Conservation (phyloP, 1,284 basidiomycete species). For the Trichosporon coremiiforme region DNA sequence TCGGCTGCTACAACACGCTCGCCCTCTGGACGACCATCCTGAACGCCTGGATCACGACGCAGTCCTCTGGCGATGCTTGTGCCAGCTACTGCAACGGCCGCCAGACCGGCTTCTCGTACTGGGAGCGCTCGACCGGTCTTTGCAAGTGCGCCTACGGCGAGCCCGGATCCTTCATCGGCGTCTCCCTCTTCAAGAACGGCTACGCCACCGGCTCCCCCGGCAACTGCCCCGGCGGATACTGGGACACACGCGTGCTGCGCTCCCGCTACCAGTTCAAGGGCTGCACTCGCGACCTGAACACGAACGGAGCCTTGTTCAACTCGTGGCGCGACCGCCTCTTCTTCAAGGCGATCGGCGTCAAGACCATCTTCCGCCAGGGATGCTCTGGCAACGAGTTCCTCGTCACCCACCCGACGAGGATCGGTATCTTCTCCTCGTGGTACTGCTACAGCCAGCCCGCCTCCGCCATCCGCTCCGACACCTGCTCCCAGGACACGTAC, state of each 20-base stretch:
- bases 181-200: constrained; percentile 6
- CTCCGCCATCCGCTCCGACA: background rate
- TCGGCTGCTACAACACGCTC: constrained; percentile 11
- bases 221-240: constrained; percentile 9
- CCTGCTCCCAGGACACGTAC: background rate
- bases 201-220: background rate
- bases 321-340: constrained; percentile 10
- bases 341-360: background rate
- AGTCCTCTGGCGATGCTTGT: background rate
- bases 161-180: background rate
- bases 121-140: background rate
- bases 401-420: constrained; percentile 1
- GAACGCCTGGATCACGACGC: background rate
- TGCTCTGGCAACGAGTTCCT: background rate
- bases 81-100: background rate
- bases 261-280: constrained; percentile 11
- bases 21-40: constrained; percentile 2
- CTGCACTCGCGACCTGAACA: constrained; percentile 3
- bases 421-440: constrained; percentile 12
- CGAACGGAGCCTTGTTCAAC: background rate
- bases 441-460: constrained; percentile 7
- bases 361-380: background rate
- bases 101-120: background rate
- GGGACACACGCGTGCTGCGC: constrained; percentile 13
- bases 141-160: constrained; percentile 11